Conservation (phyloP, 306 rosid species). For the Fragaria vesca region DNA sequence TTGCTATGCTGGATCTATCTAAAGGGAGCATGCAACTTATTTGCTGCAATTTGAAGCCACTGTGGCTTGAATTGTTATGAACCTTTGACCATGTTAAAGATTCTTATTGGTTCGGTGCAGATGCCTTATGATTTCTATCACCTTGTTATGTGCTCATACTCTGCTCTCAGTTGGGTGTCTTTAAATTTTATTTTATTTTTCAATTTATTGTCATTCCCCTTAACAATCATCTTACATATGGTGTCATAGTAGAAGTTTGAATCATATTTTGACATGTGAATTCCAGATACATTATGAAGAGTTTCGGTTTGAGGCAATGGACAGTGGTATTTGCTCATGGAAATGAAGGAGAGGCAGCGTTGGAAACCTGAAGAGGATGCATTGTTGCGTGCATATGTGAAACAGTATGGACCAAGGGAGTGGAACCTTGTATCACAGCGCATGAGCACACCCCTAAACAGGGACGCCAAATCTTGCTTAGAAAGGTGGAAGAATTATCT, state of each 20-base stretch:
- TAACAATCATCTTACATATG: not conserved
- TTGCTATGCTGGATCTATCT: not conserved
- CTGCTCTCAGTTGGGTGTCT: not conserved
- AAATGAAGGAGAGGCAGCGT: slow-evolving; percentile 87
- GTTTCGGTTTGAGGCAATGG: slow-evolving; percentile 50
- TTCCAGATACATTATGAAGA: slow-evolving; percentile 70
- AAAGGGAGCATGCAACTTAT: not conserved
- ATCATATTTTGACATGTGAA: slow-evolving; percentile 24
- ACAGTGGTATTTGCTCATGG: slow-evolving; percentile 51
- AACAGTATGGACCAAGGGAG: slow-evolving; percentile 85
- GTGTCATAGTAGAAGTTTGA: not conserved
- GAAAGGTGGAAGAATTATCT: slow-evolving; percentile 94
- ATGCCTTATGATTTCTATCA: not conserved
- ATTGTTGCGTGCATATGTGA: slow-evolving; percentile 72
- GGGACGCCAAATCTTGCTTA: slow-evolving; percentile 84
- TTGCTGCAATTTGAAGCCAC: not conserved
- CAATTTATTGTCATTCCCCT: not conserved
- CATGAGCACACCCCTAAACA: slow-evolving; percentile 62
- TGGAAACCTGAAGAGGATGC: slow-evolving; percentile 84
- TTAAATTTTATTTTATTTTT: not conserved
- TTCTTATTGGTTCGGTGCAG: not conserved
- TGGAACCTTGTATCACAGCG: slow-evolving; percentile 92
- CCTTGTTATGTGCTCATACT: not conserved
- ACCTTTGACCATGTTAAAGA: not conserved
- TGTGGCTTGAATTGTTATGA: not conserved